Conservation (phyloP, 2,329 filamentous ascomycete species). For the Didymella lethalis region DNA sequence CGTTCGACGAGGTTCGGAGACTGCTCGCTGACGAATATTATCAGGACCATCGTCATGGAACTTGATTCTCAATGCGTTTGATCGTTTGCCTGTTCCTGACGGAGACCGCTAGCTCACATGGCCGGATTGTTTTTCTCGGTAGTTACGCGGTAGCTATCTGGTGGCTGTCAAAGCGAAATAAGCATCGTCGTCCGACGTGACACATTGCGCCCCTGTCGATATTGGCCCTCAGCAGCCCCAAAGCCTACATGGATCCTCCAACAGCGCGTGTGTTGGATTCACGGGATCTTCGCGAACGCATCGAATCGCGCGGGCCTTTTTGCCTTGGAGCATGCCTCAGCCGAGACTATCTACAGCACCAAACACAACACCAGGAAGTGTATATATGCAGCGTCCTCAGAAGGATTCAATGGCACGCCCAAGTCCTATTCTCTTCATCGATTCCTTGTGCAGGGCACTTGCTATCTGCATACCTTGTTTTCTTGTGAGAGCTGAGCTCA, state of each 20-base stretch:
- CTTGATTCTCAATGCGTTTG: slow-evolving; percentile 40
- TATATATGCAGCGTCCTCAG: slow-evolving; percentile 35
- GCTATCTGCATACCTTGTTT: slow-evolving; percentile 33
- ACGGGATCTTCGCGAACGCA: slow-evolving; percentile 38
- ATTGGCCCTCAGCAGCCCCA: slow-evolving; percentile 32
- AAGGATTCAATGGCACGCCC: slow-evolving; percentile 27
- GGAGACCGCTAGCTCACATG: slow-evolving; percentile 28
- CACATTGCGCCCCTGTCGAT: slow-evolving; percentile 37
- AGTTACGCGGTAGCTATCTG: neutral
- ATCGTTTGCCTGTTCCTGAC: slow-evolving; percentile 42
- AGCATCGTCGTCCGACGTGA: slow-evolving; percentile 36
- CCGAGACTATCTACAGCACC: slow-evolving; percentile 20
- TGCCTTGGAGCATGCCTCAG: slow-evolving; percentile 19
- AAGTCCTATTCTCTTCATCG: slow-evolving; percentile 25
- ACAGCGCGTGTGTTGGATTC: slow-evolving; percentile 46
- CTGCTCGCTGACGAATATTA: slow-evolving; percentile 29
- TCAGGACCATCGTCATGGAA: slow-evolving; percentile 25
- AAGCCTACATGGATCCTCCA: slow-evolving; percentile 41
- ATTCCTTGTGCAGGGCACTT: slow-evolving; percentile 46
- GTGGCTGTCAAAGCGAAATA: slow-evolving; percentile 28
- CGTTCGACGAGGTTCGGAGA: slow-evolving; percentile 41
- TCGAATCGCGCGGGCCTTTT: slow-evolving; percentile 26
- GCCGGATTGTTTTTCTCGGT: slow-evolving; percentile 26
- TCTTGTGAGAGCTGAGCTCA: slow-evolving; percentile 49
- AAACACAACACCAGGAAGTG: slow-evolving; percentile 13